Evolutionary conservation across 1,284 basidiomycete genomes (phyloP).

Genomic region (Cutaneotrichosporon sp.): DNA sequence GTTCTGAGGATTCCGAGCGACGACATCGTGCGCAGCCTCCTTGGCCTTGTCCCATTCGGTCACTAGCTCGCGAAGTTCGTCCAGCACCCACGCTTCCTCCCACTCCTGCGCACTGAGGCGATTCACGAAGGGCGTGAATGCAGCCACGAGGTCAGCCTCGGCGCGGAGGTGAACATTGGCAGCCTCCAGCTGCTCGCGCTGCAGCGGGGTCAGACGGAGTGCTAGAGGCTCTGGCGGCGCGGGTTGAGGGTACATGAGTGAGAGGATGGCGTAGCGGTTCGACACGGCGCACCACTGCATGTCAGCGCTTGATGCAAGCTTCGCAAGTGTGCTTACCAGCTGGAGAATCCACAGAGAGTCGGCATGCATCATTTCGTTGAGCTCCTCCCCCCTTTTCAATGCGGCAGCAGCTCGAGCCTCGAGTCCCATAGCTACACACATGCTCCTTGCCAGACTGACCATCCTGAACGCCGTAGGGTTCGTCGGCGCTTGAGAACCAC

Average conservation of each 20-base stretch:
- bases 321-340: too few species aligned
- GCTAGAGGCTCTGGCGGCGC: slow-evolving; percentile 6
- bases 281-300: slow-evolving; percentile 16
- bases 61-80: neutral
- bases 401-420: slow-evolving; percentile 6
- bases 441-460: slow-evolving; percentile 26
- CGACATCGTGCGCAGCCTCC: neutral
- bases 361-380: slow-evolving; percentile 9
- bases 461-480: slow-evolving; percentile 19
- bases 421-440: slow-evolving; percentile 26
- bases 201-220: slow-evolving; percentile 5
- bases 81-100: neutral
- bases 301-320: too few species aligned
- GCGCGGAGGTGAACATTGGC: slow-evolving; percentile 12
- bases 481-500: slow-evolving; percentile 1
- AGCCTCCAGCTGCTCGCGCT: slow-evolving; percentile 9
- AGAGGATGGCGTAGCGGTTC: slow-evolving; percentile 12
- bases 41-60: neutral
- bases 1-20: neutral
- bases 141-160: slow-evolving; percentile 7
- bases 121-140: slow-evolving; percentile 7
- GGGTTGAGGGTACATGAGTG: slow-evolving; percentile 8
- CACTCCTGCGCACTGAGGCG: slow-evolving; percentile 6
- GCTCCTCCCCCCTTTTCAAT: slow-evolving; percentile 1
- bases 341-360: slow-evolving; percentile 13